A percentile compares a stretch with the other conserved stretches of the same genome.
Evolutionary conservation across 2,329 filamentous ascomycete species (phyloP).

Genomic region (Cladosporium sp.): DNA sequence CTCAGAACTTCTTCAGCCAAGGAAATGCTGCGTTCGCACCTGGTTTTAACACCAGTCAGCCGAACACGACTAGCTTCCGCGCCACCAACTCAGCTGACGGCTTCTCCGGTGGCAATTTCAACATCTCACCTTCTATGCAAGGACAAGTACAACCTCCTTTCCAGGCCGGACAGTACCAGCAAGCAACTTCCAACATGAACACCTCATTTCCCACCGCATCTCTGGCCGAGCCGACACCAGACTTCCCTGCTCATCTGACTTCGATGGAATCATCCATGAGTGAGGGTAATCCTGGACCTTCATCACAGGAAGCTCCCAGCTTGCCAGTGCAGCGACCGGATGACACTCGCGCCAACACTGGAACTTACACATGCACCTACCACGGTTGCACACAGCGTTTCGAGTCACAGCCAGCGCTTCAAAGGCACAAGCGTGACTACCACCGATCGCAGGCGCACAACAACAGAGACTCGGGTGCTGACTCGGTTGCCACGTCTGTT

Average conservation of each 20-base stretch:
- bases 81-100: conserved; percentile 40
- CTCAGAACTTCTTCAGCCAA: conserved; percentile 46
- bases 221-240: conserved; percentile 49
- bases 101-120: conserved; percentile 30
- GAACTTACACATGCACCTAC: conserved; percentile 95
- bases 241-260: conserved; percentile 60
- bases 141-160: conserved; percentile 25
- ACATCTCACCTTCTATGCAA: conserved; percentile 30
- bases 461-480: conserved; percentile 32
- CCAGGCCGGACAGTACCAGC: conserved; percentile 31
- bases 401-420: conserved; percentile 79
- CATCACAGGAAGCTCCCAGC: conserved; percentile 40
- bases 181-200: conserved; percentile 27
- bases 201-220: conserved; percentile 27
- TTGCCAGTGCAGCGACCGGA: conserved; percentile 54
- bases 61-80: conserved; percentile 48
- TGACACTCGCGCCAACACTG: conserved; percentile 70
- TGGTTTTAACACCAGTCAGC: conserved; percentile 43
- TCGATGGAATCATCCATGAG: conserved; percentile 63
- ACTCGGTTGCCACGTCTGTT: conserved; percentile 37
- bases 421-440: conserved; percentile 93
- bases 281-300: conserved; percentile 50
- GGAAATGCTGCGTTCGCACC: conserved; percentile 45
- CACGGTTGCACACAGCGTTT: conserved; percentile 88
- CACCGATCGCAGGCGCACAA: conserved; percentile 65